Conservation (phyloP, 2,329 filamentous ascomycete species). For the Grosmannia penicillata region DNA sequence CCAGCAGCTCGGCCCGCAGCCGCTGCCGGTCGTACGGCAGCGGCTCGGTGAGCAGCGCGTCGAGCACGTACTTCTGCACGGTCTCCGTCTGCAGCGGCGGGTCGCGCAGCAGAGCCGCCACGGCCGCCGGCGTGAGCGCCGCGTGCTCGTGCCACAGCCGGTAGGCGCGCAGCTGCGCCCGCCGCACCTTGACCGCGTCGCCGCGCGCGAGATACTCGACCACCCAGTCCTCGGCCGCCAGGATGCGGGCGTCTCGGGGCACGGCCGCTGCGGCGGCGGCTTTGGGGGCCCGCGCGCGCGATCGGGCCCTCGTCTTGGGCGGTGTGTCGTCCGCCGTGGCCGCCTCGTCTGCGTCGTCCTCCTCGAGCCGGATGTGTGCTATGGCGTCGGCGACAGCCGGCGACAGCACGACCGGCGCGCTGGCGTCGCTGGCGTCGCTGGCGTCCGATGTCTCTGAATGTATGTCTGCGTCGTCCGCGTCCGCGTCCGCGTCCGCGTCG, state of each 20-base stretch:
- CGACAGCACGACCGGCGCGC: conserved; percentile 1
- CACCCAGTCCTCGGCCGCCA: conserved; percentile 25
- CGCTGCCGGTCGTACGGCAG: conserved; percentile 33
- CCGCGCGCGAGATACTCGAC: conserved; percentile 18
- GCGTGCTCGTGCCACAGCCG: conserved; percentile 46
- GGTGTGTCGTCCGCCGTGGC: background rate
- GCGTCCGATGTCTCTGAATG: background rate
- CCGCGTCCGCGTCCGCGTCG: conserved; percentile 9
- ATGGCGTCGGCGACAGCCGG: no score
- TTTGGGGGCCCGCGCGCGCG: background rate
- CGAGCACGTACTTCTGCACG: conserved; percentile 43
- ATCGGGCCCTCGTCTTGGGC: background rate
- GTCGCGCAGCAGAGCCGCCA: conserved; percentile 42
- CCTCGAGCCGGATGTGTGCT: no score
- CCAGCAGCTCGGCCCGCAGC: conserved; percentile 29
- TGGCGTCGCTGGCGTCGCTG: background rate
- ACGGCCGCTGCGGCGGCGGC: conserved; percentile 2
- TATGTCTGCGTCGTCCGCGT: background rate
- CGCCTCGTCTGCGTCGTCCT: conserved; percentile 3
- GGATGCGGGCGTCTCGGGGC: conserved; percentile 25
- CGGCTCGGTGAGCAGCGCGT: conserved; percentile 34
- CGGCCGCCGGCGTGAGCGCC: conserved; percentile 28
- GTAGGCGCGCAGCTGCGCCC: conserved; percentile 38
- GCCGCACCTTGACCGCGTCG: conserved; percentile 11
- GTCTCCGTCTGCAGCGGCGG: conserved; percentile 43